Conservation (phyloP, 1,284 basidiomycete genomes). For the Moesziomyces parantarcticus region DNA sequence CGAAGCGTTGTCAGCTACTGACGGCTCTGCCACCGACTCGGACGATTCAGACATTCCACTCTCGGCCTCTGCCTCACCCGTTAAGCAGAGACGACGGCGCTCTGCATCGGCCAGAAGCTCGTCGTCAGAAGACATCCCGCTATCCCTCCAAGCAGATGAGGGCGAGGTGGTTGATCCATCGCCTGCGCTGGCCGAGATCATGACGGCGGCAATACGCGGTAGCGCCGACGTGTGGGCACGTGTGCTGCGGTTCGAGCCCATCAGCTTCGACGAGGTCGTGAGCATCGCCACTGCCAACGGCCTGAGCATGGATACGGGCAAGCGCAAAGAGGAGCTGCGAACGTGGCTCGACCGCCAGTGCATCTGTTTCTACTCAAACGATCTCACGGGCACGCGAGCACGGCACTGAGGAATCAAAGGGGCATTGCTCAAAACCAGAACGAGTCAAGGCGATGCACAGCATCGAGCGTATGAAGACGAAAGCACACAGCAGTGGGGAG, state of each 20-base stretch:
- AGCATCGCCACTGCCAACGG: slow-evolving; percentile 24
- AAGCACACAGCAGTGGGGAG: slow-evolving; percentile 1
- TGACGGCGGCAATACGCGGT: slow-evolving; percentile 22
- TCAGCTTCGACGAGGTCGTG: slow-evolving; percentile 45
- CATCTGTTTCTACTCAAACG: slow-evolving; percentile 38
- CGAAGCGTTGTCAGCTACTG: slow-evolving; percentile 27
- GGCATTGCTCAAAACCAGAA: background rate
- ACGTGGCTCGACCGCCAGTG: slow-evolving; percentile 40
- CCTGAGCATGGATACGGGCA: slow-evolving; percentile 19
- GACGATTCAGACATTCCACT: slow-evolving; percentile 4
- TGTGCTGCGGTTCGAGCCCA: slow-evolving; percentile 41
- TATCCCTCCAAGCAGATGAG: background rate
- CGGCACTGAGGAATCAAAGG: slow-evolving; percentile 18
- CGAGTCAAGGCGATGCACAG: background rate
- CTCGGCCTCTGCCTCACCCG: slow-evolving; percentile 8
- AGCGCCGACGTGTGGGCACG: slow-evolving; percentile 9
- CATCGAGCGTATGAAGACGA: slow-evolving; percentile 2
- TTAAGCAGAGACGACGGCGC: slow-evolving; percentile 3
- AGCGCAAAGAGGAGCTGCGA: slow-evolving; percentile 33
- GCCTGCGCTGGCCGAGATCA: slow-evolving; percentile 17
- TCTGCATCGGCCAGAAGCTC: slow-evolving; percentile 9
- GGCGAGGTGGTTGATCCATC: slow-evolving; percentile 14
- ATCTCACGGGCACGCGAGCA: slow-evolving; percentile 23
- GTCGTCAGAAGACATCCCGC: slow-evolving; percentile 22
- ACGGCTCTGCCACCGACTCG: slow-evolving; percentile 7